Conservation (phyloP, 768 basidiomycete genomes). For the Termitomyces sp. region DNA sequence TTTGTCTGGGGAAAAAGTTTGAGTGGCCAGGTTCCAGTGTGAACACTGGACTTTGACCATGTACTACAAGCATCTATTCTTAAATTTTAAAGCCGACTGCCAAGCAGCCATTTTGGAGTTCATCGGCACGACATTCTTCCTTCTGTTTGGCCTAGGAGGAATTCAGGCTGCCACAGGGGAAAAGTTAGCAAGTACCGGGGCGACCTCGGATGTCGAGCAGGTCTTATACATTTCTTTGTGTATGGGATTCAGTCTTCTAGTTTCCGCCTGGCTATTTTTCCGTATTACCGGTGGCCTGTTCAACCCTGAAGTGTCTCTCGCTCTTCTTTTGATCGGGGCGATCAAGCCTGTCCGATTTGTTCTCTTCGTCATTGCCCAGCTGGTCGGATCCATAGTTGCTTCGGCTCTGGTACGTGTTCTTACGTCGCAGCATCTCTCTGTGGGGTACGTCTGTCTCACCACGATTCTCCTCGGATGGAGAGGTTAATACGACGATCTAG, state of each 20-base stretch:
- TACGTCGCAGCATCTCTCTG: constrained; percentile 47
- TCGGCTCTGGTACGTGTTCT: constrained; percentile 49
- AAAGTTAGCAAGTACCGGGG: constrained; percentile 15
- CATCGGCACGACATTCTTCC: constrained; percentile 54
- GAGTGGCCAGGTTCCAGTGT: background rate
- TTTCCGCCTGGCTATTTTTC: constrained; percentile 65
- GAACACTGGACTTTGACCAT: background rate
- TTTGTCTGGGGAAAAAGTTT: background rate
- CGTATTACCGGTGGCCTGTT: constrained; percentile 58
- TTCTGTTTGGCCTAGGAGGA: constrained; percentile 60
- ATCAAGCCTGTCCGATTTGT: constrained; percentile 51
- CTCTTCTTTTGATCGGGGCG: constrained; percentile 51
- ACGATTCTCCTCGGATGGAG: background rate
- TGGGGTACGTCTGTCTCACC: constrained; percentile 38
- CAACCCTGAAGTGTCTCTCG: constrained; percentile 58
- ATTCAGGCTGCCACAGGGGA: constrained; percentile 49
- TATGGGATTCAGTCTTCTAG: constrained; percentile 58
- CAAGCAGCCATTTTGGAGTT: constrained; percentile 52
- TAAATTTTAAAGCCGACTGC: constrained; percentile 30
- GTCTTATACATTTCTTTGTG: constrained; percentile 51
- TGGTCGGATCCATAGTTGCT: constrained; percentile 54
- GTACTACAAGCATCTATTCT: constrained; percentile 9
- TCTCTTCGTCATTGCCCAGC: constrained; percentile 56
- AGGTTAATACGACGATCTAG: constrained; percentile 24
- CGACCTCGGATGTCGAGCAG: constrained; percentile 30